Evolutionary conservation across 2,329 filamentous ascomycete genomes (phyloP).

Genomic region (Colletotrichum coccodes): DNA sequence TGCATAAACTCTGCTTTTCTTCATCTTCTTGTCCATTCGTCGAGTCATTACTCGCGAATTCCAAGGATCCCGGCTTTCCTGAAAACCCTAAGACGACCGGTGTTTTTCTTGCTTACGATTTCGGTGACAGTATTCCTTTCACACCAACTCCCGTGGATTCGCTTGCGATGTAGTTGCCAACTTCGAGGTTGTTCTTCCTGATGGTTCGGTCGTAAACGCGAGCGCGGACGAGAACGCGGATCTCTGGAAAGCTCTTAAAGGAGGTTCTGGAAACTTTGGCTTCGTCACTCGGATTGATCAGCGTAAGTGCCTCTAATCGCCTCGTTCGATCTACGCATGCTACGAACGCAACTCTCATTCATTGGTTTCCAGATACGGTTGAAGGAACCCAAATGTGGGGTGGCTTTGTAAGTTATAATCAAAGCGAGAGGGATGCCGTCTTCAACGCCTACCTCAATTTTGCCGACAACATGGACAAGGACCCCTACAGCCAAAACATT

Average conservation of each 20-base stretch:
- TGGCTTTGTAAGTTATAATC: conserved; percentile 39
- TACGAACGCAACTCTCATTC: not conserved
- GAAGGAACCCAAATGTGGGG: conserved; percentile 41
- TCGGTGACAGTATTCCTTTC: conserved; percentile 39
- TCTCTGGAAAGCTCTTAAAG: conserved; percentile 56
- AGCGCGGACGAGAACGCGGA: conserved; percentile 48
- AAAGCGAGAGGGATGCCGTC: conserved; percentile 36
- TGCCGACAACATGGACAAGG: conserved; percentile 38
- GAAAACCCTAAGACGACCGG: too few relatives aligned
- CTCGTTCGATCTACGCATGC: not conserved
- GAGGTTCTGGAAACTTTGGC: conserved; percentile 59
- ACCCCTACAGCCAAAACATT: conserved; percentile 42
- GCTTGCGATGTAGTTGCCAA: conserved; percentile 52
- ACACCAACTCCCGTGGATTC: conserved; percentile 46
- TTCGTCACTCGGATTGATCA: conserved; percentile 44
- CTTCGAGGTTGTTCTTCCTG: conserved; percentile 54
- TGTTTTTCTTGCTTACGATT: not conserved
- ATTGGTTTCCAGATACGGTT: not conserved
- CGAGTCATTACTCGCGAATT: not conserved
- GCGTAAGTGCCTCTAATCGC: not conserved
- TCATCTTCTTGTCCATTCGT: too few relatives aligned
- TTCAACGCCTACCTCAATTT: conserved; percentile 42
- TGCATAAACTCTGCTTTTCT: not conserved
- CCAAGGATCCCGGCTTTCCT: too few relatives aligned
- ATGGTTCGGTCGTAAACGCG: conserved; percentile 52